A percentile compares a stretch with the other conserved stretches of the same genome.
Conservation (phyloP, 352 stramenopile species). For the Phytophthora cactorum region DNA sequence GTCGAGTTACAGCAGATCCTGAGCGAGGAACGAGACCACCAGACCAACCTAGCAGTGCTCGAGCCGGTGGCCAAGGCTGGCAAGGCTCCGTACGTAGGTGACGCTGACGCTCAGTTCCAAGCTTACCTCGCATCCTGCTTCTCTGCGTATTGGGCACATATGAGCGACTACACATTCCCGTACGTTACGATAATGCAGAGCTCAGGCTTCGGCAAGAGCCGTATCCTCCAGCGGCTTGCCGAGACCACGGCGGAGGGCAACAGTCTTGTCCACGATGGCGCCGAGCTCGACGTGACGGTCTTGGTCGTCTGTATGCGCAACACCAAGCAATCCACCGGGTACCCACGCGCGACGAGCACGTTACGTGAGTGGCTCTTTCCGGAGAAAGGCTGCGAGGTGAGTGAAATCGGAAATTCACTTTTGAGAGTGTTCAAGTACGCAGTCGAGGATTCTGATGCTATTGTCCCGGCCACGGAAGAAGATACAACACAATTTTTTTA, state of each 20-base stretch:
- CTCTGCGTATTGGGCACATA: not conserved
- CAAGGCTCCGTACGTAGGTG: not conserved
- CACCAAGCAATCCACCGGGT: not conserved
- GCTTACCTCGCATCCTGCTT: not conserved
- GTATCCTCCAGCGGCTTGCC: not conserved
- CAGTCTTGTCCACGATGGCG: not conserved
- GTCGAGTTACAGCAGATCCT: not conserved
- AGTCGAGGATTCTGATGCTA: no score
- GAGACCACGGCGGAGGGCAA: not conserved
- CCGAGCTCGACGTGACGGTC: not conserved
- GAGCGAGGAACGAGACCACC: not conserved
- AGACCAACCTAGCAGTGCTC: not conserved
- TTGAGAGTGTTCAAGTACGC: no score
- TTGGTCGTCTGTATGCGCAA: not conserved
- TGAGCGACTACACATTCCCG: not conserved
- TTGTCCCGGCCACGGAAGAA: no score
- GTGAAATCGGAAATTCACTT: no score
- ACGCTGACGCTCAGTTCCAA: not conserved
- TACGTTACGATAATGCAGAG: not conserved
- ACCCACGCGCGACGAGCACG: not conserved
- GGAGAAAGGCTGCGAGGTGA: not conserved
- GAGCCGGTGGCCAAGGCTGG: not conserved
- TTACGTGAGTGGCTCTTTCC: not conserved
- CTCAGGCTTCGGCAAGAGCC: not conserved
- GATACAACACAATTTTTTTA: no score